These are phyloP conservation scores for Aspergillus sp. DNA, from an alignment of 2,329 filamentous ascomycete species.

Conservation along the genomic window DNA sequence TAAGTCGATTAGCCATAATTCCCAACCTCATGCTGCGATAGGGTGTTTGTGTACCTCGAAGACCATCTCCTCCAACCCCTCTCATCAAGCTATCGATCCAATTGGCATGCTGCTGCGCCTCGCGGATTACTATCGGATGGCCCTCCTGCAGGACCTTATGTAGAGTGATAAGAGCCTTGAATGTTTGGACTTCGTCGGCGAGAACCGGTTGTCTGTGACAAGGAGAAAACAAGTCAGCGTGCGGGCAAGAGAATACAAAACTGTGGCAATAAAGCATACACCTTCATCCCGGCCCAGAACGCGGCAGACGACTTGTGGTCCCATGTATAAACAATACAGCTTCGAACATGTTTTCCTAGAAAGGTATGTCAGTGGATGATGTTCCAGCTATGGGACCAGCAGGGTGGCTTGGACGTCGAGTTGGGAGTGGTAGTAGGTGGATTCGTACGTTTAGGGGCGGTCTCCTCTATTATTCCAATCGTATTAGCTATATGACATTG, in stretches of 20 bases:
- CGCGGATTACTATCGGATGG: constrained; percentile 80
- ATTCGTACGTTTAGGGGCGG: constrained; percentile 63
- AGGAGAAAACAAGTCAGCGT: constrained; percentile 1
- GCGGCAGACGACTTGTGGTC: constrained; percentile 93
- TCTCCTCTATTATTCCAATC: constrained; percentile 52
- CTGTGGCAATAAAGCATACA: constrained; percentile 60
- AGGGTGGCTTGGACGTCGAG: constrained; percentile 9
- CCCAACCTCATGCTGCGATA: not conserved
- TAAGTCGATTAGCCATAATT: not conserved
- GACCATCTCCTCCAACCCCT: constrained; percentile 76
- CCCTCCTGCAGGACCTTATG: constrained; percentile 98
- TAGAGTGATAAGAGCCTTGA: constrained; percentile 95
- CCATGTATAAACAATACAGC: constrained; percentile 98
- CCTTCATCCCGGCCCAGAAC: constrained; percentile 99
- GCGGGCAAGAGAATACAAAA: not conserved
- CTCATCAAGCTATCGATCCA: constrained; percentile 94
- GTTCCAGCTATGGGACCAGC: not conserved
- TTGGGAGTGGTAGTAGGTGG: constrained; percentile 2
- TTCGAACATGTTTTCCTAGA: constrained; percentile 87
- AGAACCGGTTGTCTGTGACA: constrained; percentile 81
- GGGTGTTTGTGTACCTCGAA: constrained; percentile 61
- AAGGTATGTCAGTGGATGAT: constrained; percentile 3
- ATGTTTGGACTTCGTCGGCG: constrained; percentile 97
- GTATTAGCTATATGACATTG: constrained; percentile 18
- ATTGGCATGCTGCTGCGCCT: constrained; percentile 81